phyloP scores from a whole-genome alignment of 345 rosid genomes.

The Eucalyptus rudis region DNA sequence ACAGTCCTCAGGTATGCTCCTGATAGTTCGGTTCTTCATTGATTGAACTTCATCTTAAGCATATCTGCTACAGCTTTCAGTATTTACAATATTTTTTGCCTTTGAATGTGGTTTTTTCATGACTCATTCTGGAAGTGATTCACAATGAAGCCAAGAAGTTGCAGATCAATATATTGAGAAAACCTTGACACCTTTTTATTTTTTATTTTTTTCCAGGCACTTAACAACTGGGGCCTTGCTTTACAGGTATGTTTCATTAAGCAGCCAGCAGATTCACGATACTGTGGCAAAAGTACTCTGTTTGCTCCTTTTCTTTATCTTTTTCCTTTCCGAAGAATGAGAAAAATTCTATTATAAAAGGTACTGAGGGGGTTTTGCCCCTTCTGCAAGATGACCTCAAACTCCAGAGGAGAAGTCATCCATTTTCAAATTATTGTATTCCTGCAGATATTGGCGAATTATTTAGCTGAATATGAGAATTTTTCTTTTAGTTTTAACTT shows the following conservation, averaged over 20 bases:
- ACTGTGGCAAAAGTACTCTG: background rate
- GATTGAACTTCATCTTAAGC: background rate
- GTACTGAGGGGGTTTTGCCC: background rate
- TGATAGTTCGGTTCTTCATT: background rate
- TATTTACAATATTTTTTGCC: too few species aligned
- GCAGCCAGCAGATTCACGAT: background rate
- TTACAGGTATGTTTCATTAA: conserved; percentile 48
- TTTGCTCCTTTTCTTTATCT: background rate
- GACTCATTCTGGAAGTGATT: background rate
- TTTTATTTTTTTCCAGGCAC: conserved; percentile 49
- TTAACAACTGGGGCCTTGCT: conserved; percentile 98
- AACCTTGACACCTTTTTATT: background rate
- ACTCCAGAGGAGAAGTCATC: background rate
- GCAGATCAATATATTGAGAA: background rate
- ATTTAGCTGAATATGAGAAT: background rate
- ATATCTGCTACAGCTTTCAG: background rate
- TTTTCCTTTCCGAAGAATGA: background rate
- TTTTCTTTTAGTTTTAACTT: background rate
- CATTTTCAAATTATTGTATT: background rate
- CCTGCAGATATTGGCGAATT: background rate
- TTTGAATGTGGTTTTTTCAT: background rate
- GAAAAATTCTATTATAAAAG: background rate
- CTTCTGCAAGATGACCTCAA: background rate
- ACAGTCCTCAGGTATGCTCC: conserved; percentile 80
- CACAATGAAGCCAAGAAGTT: background rate